Evolutionary conservation across 495 filamentous ascomycete genomes (phyloP), one percentile per base, ranked within the genome.

Genomic region (Hypoxylon trugodes): DNA sequence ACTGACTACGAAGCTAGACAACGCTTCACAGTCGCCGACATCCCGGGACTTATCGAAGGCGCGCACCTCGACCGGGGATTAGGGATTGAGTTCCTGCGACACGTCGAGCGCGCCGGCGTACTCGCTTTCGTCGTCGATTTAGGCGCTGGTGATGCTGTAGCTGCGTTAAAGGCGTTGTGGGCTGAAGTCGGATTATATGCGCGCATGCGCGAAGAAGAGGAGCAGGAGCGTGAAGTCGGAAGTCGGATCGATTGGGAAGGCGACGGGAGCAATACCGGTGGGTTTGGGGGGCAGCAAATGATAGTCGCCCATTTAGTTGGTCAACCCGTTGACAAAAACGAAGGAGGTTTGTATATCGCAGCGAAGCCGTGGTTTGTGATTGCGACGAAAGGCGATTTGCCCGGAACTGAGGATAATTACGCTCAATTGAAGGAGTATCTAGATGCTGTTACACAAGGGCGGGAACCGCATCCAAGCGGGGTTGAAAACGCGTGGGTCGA

Each of bases 341-440:
- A 69, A 6, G 72, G 72, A 0, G 72, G 75, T 12, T 81, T 89
- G 12, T 86, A 90, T 36, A 90, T 96, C 42, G 89, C 90, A 12
- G 81, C 82, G 7, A 98, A 98, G 73, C 92, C 94, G 4, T 98
- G 96, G 96, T 95, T 97, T 66, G 93, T 98, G 1, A 90, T 98
- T 30, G 96, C 93, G 6, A 97, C 93, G 30, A 98, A 98, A 74
- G 93, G 91, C 7, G 95, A 98, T 74, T 70, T 97, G 43, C 83
- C 86, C 6, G 82, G 83, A 1, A 95, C 96, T 4, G 82, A 91
- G 73, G 82, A 87, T 18, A 95, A 93, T 62, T 98, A 90, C 71
- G 77, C 68, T 21, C 74, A 74, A 43, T 73, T 98, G 65, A 86
- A 87, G 51, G 74, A 73, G 1, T 96, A 95, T 74, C 73, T 96